phyloP scores from a whole-genome alignment of 2,329 filamentous ascomycete species.

The Eurotiales sp. region DNA sequence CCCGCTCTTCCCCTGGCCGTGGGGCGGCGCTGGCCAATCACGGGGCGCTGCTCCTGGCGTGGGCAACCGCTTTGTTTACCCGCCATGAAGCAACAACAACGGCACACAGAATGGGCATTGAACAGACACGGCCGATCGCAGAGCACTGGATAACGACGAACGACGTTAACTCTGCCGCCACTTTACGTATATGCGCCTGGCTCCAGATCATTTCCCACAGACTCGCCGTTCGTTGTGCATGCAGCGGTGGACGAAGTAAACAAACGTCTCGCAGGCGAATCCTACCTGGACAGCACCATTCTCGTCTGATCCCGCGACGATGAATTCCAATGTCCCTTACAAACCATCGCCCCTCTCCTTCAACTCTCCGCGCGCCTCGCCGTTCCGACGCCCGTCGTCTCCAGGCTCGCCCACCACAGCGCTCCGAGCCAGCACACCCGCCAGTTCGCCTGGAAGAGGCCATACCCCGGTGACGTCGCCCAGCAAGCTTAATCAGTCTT shows the following conservation, averaged over 20 bases:
- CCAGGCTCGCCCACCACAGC: conserved; percentile 61
- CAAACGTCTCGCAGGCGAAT: not conserved
- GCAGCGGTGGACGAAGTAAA: too few species aligned
- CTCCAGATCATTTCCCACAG: not conserved
- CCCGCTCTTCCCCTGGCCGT: not conserved
- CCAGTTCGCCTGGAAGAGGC: conserved; percentile 41
- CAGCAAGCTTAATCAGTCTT: conserved; percentile 46
- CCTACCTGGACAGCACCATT: too few species aligned
- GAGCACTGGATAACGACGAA: not conserved
- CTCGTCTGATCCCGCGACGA: too few species aligned
- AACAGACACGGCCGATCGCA: too few species aligned
- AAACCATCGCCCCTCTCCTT: conserved; percentile 70
- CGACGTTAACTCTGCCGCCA: too few species aligned
- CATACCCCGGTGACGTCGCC: conserved; percentile 44
- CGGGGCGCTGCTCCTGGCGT: not conserved
- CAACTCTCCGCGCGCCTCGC: conserved; percentile 65
- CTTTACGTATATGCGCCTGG: not conserved
- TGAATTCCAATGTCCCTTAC: conserved; percentile 55
- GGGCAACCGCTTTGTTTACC: conserved; percentile 12
- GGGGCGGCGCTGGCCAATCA: conserved; percentile 2
- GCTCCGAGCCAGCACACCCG: conserved; percentile 44
- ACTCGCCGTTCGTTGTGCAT: too few species aligned
- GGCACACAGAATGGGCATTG: not conserved
- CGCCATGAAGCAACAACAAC: not conserved
- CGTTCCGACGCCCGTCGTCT: conserved; percentile 63